Conservation (phyloP, 163 green algal genomes). For the Botryococcus braunii region DNA sequence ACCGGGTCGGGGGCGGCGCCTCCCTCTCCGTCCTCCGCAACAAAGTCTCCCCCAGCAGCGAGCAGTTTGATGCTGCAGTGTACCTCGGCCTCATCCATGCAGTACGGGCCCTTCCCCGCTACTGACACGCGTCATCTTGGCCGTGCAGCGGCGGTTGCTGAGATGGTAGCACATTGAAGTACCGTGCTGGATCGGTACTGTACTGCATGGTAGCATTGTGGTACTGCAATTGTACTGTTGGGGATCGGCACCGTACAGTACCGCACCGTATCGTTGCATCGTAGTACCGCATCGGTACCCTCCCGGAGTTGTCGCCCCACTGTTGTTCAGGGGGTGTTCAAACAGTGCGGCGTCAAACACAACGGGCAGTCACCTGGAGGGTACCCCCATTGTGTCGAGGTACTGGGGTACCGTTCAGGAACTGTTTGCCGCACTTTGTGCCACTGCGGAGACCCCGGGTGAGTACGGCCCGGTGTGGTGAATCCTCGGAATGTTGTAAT, state of each 20-base stretch:
- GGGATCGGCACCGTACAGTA: neutral
- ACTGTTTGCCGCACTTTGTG: neutral
- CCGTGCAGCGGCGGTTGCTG: neutral
- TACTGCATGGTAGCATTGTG: neutral
- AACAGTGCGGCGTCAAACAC: no score
- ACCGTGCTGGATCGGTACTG: neutral
- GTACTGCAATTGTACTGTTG: neutral
- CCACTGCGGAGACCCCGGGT: no score
- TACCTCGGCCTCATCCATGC: constrained; percentile 32
- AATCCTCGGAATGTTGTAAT: no score
- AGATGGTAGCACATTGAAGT: neutral
- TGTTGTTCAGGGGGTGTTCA: no score
- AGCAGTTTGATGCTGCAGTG: constrained; percentile 25
- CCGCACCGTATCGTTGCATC: neutral
- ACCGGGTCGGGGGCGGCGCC: no score
- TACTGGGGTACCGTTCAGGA: neutral
- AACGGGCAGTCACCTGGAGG: no score
- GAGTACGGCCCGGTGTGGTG: no score
- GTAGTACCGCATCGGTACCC: no score
- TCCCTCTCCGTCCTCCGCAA: constrained; percentile 9
- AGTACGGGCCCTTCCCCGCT: constrained; percentile 9
- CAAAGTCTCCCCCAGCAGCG: constrained; percentile 20
- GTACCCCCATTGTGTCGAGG: no score
- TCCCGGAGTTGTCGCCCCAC: no score
- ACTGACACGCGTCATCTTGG: neutral